A percentile compares a stretch with the other conserved stretches of the same genome.
These are phyloP conservation scores for Graphilbum ipis-grandicollis DNA, from an alignment of 2,329 filamentous ascomycete species.

Conservation along the genomic window DNA sequence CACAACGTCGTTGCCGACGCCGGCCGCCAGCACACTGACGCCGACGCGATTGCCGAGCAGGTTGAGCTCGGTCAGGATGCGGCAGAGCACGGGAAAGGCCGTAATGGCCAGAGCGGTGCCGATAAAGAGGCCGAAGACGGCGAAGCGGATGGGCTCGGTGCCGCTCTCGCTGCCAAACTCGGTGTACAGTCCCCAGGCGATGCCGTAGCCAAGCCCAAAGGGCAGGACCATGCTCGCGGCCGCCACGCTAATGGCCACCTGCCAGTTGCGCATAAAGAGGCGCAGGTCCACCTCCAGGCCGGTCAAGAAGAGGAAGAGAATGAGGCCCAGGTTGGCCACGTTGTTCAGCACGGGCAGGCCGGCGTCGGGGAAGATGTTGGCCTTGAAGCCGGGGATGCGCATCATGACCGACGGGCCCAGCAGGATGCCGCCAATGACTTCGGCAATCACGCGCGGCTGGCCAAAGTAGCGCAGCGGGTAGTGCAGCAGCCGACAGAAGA, in stretches of 20 bases:
- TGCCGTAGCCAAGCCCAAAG: constrained; percentile 64
- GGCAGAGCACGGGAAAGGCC: constrained; percentile 77
- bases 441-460: constrained; percentile 54
- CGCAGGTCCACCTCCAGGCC: constrained; percentile 74
- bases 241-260: constrained; percentile 59
- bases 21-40: constrained; percentile 75
- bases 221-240: constrained; percentile 66
- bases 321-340: constrained; percentile 67
- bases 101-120: constrained; percentile 91
- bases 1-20: constrained; percentile 81
- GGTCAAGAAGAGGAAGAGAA: constrained; percentile 76
- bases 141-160: constrained; percentile 26
- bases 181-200: constrained; percentile 67
- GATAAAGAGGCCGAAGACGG: constrained; percentile 53
- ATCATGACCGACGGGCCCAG: constrained; percentile 81
- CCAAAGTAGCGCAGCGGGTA: constrained; percentile 52
- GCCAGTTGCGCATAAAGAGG: constrained; percentile 65
- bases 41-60: constrained; percentile 69
- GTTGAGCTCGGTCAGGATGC: constrained; percentile 83
- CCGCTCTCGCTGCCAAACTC: constrained; percentile 38
- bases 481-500: constrained; percentile 56
- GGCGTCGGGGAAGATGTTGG: constrained; percentile 56
- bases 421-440: constrained; percentile 63
- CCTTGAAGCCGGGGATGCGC: constrained; percentile 61
- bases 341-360: constrained; percentile 62